Conservation (phyloP, 192 early-diverging fungal species). For the Entomortierella beljakovae region DNA sequence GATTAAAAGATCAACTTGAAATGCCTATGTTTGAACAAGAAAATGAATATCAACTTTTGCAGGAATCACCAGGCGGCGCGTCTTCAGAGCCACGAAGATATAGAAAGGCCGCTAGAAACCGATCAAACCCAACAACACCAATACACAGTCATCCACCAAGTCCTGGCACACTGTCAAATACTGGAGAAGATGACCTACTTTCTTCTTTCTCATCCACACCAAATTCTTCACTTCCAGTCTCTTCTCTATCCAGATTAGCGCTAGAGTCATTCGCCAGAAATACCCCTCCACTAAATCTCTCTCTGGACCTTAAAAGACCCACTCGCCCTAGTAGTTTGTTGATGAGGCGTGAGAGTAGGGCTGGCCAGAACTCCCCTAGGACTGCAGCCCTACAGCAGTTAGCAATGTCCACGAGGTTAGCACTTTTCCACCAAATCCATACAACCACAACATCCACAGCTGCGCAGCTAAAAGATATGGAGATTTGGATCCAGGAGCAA, state of each 20-base stretch:
- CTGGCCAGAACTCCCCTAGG: not conserved
- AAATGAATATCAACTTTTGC: not conserved
- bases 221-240: not conserved
- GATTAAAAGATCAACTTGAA: slow-evolving; percentile 2
- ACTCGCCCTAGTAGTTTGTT: slow-evolving; percentile 21
- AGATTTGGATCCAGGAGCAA: slow-evolving; percentile 38
- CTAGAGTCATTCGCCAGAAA: slow-evolving; percentile 23
- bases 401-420: slow-evolving; percentile 38
- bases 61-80: not conserved
- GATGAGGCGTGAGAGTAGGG: slow-evolving; percentile 35
- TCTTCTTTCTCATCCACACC: slow-evolving; percentile 6
- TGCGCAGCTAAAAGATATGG: slow-evolving; percentile 36
- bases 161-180: slow-evolving; percentile 4
- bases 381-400: slow-evolving; percentile 14
- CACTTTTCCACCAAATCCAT: slow-evolving; percentile 33
- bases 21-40: not conserved
- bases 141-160: slow-evolving; percentile 43
- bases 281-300: slow-evolving; percentile 3
- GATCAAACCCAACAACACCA: slow-evolving; percentile 47
- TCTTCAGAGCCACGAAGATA: slow-evolving; percentile 30
- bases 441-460: slow-evolving; percentile 25
- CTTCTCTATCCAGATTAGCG: not conserved
- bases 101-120: slow-evolving; percentile 33
- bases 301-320: slow-evolving; percentile 12
- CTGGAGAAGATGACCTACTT: slow-evolving; percentile 6